Evolutionary conservation across 2,329 filamentous ascomycete genomes (phyloP), one percentile per base, ranked within the genome.

Genomic region (Blumeriella jaapii): DNA sequence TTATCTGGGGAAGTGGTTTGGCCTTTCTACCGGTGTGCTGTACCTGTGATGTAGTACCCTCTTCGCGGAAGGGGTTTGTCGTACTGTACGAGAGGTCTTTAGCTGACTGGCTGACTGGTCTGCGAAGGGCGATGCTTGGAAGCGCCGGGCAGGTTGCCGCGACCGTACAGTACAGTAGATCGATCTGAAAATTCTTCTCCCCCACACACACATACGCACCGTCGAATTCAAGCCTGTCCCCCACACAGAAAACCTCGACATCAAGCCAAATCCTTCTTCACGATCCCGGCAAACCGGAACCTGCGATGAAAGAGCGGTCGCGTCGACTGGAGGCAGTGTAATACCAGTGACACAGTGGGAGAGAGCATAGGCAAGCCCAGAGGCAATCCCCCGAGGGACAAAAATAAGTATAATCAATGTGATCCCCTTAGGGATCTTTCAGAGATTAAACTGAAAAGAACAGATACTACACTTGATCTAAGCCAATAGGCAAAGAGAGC

Each of bases 361-460:
- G 55, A 51, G 57, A 58, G 59, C 69, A 69, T 80, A 68, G 63
- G 76, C 78, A 81, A 82, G 79, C 76, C 68, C 74, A 81, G 78
- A 71, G 76, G 69, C 49, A 48, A 54, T 59, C 55, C 50, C 55
- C 57, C 61, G 52, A 70, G 48, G 41, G 51, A 40, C 67, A 83
- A 83, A 79, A 82, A 87, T 84, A 70, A 68, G 78, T 74, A 74
- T 83, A 86, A 87, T 83, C 78, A 74, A 67, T 70, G 71, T 73
- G 68, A 67, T 66, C 66, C 67, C 74, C 45, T 68, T 82, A 72
- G 75, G 68, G 67, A 68, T 69, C 71, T 85, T 82, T 80, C 80
- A 87, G 81, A 81, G 78, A 85, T 86, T 86, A 87, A 86, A 85
- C 82, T 87, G 78, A 84, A 82, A 85, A 86, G 81, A 87, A 86